phyloP scores from a whole-genome alignment of 345 rosid genomes.

The Aurinia saxatilis region DNA sequence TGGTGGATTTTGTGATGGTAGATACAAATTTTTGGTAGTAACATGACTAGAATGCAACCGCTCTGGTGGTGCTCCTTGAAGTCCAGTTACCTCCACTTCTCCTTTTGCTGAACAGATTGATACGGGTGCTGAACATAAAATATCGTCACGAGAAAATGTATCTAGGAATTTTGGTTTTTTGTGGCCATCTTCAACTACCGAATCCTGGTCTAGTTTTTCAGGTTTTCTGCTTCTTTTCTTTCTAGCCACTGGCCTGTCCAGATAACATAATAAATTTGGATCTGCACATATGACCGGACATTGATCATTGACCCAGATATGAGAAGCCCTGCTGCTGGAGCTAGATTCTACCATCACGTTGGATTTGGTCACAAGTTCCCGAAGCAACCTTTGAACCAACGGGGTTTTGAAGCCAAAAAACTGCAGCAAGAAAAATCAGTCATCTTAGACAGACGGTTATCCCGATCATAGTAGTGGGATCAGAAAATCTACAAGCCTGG shows the following conservation, averaged over 20 bases:
- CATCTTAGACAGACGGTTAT: neutral
- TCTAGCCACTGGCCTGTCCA: conserved; percentile 33
- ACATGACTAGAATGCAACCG: conserved; percentile 19
- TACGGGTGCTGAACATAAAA: conserved; percentile 21
- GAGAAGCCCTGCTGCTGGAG: conserved; percentile 35
- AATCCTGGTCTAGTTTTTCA: conserved; percentile 23
- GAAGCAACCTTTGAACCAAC: conserved; percentile 73
- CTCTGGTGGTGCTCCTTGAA: conserved; percentile 18
- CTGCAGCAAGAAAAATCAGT: conserved; percentile 35
- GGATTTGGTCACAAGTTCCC: conserved; percentile 66
- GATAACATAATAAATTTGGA: conserved; percentile 36
- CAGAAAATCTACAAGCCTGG: conserved; percentile 10
- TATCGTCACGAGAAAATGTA: conserved; percentile 12
- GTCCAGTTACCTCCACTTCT: conserved; percentile 22
- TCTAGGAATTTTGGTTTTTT: conserved; percentile 39
- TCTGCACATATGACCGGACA: conserved; percentile 13
- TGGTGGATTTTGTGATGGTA: neutral
- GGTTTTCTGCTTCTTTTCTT: conserved; percentile 54
- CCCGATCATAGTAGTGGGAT: conserved; percentile 1
- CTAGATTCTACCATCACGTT: conserved; percentile 47
- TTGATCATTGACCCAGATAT: conserved; percentile 21
- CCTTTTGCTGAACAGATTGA: conserved; percentile 20
- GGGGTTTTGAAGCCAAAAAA: conserved; percentile 83
- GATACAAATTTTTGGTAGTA: conserved; percentile 18
- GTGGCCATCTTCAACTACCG: conserved; percentile 11